A percentile compares a stretch with the other conserved stretches of the same genome.
These are phyloP conservation scores for Aegilops sharonensis DNA, from an alignment of 176 grass and related monocot genomes.

Conservation along the genomic window DNA sequence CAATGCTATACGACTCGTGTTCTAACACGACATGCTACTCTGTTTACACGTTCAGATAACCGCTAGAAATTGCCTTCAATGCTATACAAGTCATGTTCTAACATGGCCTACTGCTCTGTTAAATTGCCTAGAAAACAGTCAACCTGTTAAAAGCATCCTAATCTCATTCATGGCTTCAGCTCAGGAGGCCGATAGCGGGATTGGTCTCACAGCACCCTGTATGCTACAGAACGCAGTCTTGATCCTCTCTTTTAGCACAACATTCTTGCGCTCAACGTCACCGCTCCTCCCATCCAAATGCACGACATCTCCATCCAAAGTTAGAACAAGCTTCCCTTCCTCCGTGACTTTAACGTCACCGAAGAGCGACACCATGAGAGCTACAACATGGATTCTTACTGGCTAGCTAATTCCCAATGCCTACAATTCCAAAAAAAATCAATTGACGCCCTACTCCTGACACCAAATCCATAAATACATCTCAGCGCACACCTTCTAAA, in stretches of 20 bases:
- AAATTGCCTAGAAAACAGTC: background rate
- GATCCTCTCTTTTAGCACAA: slow-evolving; percentile 61
- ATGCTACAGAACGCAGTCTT: slow-evolving; percentile 63
- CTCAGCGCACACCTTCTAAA: background rate
- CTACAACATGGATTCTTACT: too few relatives aligned
- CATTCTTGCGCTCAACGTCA: slow-evolving; percentile 64
- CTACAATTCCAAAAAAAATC: too few relatives aligned
- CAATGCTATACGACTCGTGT: too few relatives aligned
- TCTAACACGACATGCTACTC: too few relatives aligned
- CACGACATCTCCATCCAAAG: slow-evolving; percentile 64
- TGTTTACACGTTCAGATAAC: background rate
- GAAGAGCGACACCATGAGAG: slow-evolving; percentile 78
- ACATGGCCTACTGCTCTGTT: too few relatives aligned
- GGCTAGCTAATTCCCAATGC: too few relatives aligned
- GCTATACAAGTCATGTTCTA: background rate
- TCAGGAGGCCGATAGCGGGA: slow-evolving; percentile 55
- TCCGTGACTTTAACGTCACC: slow-evolving; percentile 73
- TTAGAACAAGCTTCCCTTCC: slow-evolving; percentile 70
- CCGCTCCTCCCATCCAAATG: slow-evolving; percentile 63
- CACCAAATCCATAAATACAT: background rate
- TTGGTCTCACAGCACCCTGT: slow-evolving; percentile 67
- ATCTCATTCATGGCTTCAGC: background rate
- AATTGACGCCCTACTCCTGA: too few relatives aligned
- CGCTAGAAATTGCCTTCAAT: background rate
- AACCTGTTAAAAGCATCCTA: background rate